Percentiles rank a stretch among this genome's conserved stretches.
Evolutionary conservation across 345 rosid genomes (phyloP).

Genomic region (Hibiscus syriacus): DNA sequence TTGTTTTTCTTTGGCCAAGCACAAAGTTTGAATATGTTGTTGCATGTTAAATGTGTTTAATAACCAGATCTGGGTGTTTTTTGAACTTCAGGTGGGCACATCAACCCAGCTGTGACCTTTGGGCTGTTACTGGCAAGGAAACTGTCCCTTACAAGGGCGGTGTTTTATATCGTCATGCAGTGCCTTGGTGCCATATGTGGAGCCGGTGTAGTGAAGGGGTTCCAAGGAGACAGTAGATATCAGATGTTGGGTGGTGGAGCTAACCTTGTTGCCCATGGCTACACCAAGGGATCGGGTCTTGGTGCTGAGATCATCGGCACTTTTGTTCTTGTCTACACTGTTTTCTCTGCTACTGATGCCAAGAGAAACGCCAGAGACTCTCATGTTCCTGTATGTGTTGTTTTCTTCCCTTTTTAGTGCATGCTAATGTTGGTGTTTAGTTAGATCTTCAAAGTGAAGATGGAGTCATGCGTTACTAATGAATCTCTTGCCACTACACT

Average conservation of each 20-base stretch:
- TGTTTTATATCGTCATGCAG: constrained; percentile 35
- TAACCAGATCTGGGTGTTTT: constrained; percentile 11
- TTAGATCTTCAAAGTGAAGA: too few relatives aligned
- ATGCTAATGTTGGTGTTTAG: too few relatives aligned
- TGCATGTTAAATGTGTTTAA: too few relatives aligned
- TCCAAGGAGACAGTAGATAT: constrained; percentile 17
- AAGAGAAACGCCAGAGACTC: too few relatives aligned
- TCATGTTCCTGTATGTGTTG: constrained; percentile 57
- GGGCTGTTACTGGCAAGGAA: constrained; percentile 32
- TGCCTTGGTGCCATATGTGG: constrained; percentile 39
- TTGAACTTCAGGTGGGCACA: constrained; percentile 48
- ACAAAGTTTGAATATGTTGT: too few relatives aligned
- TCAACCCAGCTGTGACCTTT: constrained; percentile 35
- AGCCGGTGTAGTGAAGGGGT: constrained; percentile 47
- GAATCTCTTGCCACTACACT: background rate
- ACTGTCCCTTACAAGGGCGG: constrained; percentile 26
- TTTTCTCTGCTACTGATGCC: too few relatives aligned
- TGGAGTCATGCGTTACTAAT: too few relatives aligned
- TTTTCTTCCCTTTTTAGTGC: constrained; percentile 6
- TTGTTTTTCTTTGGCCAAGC: too few relatives aligned
- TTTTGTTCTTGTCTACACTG: too few relatives aligned
- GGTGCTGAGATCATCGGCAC: too few relatives aligned
- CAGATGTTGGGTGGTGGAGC: constrained; percentile 42
- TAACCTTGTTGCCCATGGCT: constrained; percentile 33
- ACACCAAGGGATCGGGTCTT: constrained; percentile 43